phyloP scores from a whole-genome alignment of 176 grass and related monocot genomes.

The Pontederia crassipes region DNA sequence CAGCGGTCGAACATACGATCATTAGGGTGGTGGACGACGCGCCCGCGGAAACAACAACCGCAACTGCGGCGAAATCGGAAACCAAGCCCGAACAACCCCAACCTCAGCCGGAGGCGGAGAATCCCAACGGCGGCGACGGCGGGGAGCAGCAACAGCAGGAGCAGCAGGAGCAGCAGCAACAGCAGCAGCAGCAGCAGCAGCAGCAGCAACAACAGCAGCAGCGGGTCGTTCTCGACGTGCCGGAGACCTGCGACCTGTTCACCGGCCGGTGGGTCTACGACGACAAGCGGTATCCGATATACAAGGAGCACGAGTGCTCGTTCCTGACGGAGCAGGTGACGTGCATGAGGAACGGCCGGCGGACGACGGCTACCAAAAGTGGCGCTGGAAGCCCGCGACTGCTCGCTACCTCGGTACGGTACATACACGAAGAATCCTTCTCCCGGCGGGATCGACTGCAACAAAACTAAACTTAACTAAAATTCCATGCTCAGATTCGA shows the following conservation, averaged over 20 bases:
- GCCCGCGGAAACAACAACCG: too few species aligned
- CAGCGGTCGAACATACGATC: too few species aligned
- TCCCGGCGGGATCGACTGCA: neutral
- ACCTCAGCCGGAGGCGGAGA: too few species aligned
- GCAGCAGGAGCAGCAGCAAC: slow-evolving; percentile 22
- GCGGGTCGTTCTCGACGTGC: slow-evolving; percentile 21
- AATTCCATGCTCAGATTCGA: slow-evolving; percentile 44
- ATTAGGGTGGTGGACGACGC: too few species aligned
- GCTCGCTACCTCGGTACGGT: slow-evolving; percentile 63
- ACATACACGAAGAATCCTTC: neutral
- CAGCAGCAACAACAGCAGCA: slow-evolving; percentile 17
- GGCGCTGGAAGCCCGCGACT: slow-evolving; percentile 58
- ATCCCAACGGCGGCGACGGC: too few species aligned
- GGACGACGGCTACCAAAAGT: slow-evolving; percentile 63
- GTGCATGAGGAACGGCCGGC: slow-evolving; percentile 59
- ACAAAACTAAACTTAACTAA: neutral
- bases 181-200: slow-evolving; percentile 15
- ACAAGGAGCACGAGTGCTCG: slow-evolving; percentile 58
- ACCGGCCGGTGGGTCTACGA: slow-evolving; percentile 61
- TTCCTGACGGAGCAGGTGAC: slow-evolving; percentile 64
- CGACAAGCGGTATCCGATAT: slow-evolving; percentile 38
- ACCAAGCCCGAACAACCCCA: too few species aligned
- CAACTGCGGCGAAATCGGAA: too few species aligned
- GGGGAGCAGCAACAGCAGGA: neutral
- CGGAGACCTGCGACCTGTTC: slow-evolving; percentile 55